Evolutionary conservation across 768 basidiomycete species (phyloP), one percentile per base, ranked within the genome.

Genomic region (Leccinellum albellum): DNA sequence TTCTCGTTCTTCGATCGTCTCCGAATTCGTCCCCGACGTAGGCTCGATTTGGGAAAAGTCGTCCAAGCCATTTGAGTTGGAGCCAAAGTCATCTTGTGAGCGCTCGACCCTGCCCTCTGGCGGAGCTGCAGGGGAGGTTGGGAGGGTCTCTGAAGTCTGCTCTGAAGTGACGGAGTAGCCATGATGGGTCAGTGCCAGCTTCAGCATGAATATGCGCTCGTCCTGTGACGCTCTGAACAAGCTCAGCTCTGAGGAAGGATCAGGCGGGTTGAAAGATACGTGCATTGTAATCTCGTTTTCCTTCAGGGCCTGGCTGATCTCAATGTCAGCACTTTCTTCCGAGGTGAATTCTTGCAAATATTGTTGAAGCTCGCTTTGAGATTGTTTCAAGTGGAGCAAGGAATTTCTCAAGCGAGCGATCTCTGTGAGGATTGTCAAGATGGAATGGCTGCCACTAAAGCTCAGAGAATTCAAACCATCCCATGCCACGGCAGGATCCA

Each of bases 231-330:
- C 86, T 60, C 91, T 92, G 64, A 26, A 60, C 29, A 55, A 28
- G 13, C 48, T 70, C 52, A 64, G 64, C 37, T n/a, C 47, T 37
- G 26, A 51, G 31, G 50, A 57, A 56, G 46, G 20, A 15, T 26
- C 35, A n/a, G 31, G 15, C 72, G 79, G 55, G 64, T 42, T 6
- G 2, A 86, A n/a, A 44, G 46, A 55, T 61, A 70, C 69, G 48
- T 71, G 67, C 91, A 94, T 89, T 42, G 88, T 87, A 3, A 62
- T 70, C 62, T 85, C 76, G 65, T 94, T 94, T 71, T 94, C 91
- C 55, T 83, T 76, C 8, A 85, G 70, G 10, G 86, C 89, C 47
- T 80, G 76, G 31, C 64, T 66, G 9, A 91, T 67, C 50, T 89
- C 89, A 6, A 74, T 72, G 66, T 91, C 89, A 4, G 71, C 68